These are phyloP conservation scores for Echeveria elegans DNA, from an alignment of 164 flowering plant species.

Conservation along the genomic window DNA sequence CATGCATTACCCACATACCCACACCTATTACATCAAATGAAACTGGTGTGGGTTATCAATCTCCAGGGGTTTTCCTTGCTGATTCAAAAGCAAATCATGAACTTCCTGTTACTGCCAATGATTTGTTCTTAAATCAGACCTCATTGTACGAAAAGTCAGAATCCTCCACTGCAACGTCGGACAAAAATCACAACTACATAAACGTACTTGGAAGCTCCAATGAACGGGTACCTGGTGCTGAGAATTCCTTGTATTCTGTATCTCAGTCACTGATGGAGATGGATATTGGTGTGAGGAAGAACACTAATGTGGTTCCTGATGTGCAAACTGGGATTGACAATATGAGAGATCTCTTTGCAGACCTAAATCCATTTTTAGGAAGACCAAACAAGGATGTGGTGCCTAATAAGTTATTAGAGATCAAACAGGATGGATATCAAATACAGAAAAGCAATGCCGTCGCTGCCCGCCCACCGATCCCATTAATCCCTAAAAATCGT, in stretches of 20 bases:
- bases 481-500: constrained; percentile 67
- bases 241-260: constrained; percentile 43
- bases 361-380: constrained; percentile 79
- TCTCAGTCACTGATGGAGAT: constrained; percentile 28
- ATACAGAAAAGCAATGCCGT: constrained; percentile 34
- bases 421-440: constrained; percentile 44
- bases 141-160: constrained; percentile 27
- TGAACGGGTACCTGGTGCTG: constrained; percentile 21
- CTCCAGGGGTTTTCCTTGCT: constrained; percentile 18
- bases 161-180: constrained; percentile 22
- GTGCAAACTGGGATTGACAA: constrained; percentile 42
- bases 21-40: constrained; percentile 25
- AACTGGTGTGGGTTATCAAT: constrained; percentile 19
- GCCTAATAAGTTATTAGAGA: constrained; percentile 34
- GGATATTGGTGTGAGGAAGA: constrained; percentile 46
- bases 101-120: constrained; percentile 17
- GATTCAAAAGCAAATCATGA: constrained; percentile 27
- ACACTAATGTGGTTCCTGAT: constrained; percentile 55
- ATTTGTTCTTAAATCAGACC: constrained; percentile 17
- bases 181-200: constrained; percentile 25
- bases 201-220: constrained; percentile 33
- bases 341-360: constrained; percentile 72
- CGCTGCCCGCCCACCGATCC: constrained; percentile 61
- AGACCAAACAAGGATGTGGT: constrained; percentile 39
- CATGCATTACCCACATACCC: constrained; percentile 30